Evolutionary conservation across 371 early-diverging fungal genomes (phyloP), one percentile per base, ranked within the genome.

Genomic region (Mucor indicus): DNA sequence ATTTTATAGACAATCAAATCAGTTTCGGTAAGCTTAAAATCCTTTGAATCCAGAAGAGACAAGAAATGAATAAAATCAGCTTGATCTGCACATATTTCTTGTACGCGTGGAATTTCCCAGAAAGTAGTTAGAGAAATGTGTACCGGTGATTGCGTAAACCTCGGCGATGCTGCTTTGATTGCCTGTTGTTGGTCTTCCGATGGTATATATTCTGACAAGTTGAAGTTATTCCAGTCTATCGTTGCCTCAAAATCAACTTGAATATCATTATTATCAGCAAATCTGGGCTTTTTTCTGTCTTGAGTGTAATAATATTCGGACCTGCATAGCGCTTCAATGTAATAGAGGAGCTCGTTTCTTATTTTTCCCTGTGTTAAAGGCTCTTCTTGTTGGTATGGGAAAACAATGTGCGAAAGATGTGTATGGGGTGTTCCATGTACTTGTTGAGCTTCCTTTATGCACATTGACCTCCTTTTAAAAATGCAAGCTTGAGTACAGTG

Each of bases 401-500:
- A 77, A 4, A 58, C 71, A 33, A 67, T 54, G 16, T 60, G 72
- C 17, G 54, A 42, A 4, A 72, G 15, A 7, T 61, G 40, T 2
- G 37, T 33, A 47, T 72, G 70, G 3, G 63, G 55, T 13, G 36
- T 30, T n/a, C 33, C 50, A 36, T 30, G 31, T 7, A 5, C 10
- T 17, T 23, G 13, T 29, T 12, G 4, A 5, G 20, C 23, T 17
- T 15, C 43, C 2, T 22, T 1, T 22, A 15, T 5, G 37, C 21
- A 12, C 24, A 4, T 32, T 15, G 12, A 9, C n/a, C n/a, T 7
- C 1, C 46, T 32, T 3, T 32, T 64, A 48, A 92, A 90, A 1
- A 87, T 64, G 12, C 91, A 91, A 32, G 89, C 77, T 67, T 94
- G 95, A 1, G 92, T 86, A 53, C 91, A 90, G 35, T 72, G 77